Conservation (phyloP, 768 basidiomycete species). For the Phlebiopsis flavidoalba region DNA sequence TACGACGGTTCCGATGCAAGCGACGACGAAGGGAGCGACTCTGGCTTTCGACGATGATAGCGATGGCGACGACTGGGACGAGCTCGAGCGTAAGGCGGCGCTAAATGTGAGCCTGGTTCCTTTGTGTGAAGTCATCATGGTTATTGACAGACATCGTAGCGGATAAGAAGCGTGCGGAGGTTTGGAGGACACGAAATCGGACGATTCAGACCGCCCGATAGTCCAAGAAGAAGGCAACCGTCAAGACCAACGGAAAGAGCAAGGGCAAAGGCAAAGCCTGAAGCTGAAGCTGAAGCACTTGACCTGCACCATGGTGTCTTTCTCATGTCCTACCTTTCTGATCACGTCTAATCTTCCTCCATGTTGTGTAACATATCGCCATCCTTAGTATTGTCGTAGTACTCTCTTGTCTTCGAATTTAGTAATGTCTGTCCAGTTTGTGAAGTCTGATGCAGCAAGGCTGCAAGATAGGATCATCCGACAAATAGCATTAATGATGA, state of each 20-base stretch:
- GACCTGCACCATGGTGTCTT: background rate
- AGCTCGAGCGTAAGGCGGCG: constrained; percentile 85
- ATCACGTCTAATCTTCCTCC: background rate
- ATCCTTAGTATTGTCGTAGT: background rate
- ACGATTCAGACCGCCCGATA: constrained; percentile 32
- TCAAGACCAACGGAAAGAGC: constrained; percentile 23
- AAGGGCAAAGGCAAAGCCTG: constrained; percentile 11
- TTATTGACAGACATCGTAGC: constrained; percentile 22
- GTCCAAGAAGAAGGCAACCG: constrained; percentile 32
- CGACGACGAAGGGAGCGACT: constrained; percentile 58
- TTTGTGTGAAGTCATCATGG: background rate
- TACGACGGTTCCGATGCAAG: constrained; percentile 46
- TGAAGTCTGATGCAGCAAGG: no score
- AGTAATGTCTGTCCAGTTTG: no score
- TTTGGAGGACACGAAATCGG: constrained; percentile 31
- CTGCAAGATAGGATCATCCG: no score
- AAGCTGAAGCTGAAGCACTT: no score
- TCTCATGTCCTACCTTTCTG: background rate
- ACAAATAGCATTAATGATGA: no score
- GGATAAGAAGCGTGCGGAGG: constrained; percentile 40
- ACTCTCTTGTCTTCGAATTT: background rate
- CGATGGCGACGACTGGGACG: constrained; percentile 82
- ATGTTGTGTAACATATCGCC: background rate
- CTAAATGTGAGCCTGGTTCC: constrained; percentile 54
- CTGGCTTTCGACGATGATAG: constrained; percentile 54